Conservation (phyloP, 1,139 yeast genomes). For the Taphrina flavorubra region DNA sequence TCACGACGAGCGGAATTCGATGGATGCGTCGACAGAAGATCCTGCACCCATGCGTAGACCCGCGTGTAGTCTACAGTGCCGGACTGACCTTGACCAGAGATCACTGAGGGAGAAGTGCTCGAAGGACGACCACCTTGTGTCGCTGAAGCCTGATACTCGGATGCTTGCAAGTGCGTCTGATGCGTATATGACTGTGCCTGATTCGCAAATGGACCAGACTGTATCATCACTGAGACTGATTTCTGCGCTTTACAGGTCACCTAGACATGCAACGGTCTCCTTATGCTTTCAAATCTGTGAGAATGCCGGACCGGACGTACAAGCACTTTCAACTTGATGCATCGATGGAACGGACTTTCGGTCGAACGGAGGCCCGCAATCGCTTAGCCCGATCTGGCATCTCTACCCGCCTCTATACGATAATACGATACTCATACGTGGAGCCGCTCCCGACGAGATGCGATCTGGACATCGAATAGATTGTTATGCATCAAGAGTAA, state of each 20-base stretch:
- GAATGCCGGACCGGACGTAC: too few species aligned
- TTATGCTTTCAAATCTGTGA: too few species aligned
- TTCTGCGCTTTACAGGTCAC: not conserved
- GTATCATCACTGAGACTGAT: slow-evolving; percentile 18
- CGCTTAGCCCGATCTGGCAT: not conserved
- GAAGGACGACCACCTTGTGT: slow-evolving; percentile 16
- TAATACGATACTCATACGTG: not conserved
- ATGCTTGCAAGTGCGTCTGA: slow-evolving; percentile 34
- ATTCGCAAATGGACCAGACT: slow-evolving; percentile 38
- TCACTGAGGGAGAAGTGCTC: slow-evolving; percentile 19
- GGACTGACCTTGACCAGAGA: slow-evolving; percentile 8
- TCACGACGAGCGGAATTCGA: slow-evolving; percentile 58
- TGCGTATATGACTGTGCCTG: slow-evolving; percentile 31
- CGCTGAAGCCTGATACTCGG: slow-evolving; percentile 24
- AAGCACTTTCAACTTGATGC: not conserved
- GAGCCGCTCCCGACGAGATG: not conserved
- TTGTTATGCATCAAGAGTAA: too few species aligned
- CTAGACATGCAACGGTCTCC: not conserved
- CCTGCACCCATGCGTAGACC: slow-evolving; percentile 88
- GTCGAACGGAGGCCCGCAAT: not conserved
- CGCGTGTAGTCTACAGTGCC: slow-evolving; percentile 67
- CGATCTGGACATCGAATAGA: too few species aligned
- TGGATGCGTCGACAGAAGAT: slow-evolving; percentile 59
- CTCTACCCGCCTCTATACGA: not conserved
- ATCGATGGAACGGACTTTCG: not conserved